A percentile compares a stretch with the other conserved stretches of the same genome.
Conservation (phyloP, 2,329 filamentous ascomycete species). For the Fusarium xyrophilum region DNA sequence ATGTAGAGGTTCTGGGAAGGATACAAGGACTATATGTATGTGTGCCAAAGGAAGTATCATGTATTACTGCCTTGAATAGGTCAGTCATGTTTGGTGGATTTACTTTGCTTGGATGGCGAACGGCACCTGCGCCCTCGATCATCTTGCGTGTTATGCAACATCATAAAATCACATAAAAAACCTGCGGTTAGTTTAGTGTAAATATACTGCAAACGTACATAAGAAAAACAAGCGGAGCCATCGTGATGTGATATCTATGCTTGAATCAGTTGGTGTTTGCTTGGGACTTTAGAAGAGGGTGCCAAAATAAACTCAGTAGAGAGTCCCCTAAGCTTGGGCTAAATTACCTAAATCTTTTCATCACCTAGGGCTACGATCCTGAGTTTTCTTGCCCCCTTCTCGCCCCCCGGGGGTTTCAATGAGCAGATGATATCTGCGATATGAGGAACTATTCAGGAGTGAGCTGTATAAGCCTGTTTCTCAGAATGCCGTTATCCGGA, state of each 20-base stretch:
- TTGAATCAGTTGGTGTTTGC: not conserved
- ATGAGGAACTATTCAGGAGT: accelerated
- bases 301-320: not conserved
- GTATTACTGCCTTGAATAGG: too few species aligned
- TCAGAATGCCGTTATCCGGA: not conserved
- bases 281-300: not conserved
- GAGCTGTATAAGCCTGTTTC: not conserved
- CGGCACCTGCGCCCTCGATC: not conserved
- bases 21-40: not conserved
- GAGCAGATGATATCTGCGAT: not conserved
- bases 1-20: not conserved
- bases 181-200: not conserved
- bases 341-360: not conserved
- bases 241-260: not conserved
- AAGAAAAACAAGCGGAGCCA: not conserved
- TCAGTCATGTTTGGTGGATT: not conserved
- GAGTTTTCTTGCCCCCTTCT: not conserved
- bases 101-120: not conserved
- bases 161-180: not conserved
- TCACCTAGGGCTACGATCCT: not conserved
- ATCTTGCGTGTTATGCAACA: not conserved
- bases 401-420: accelerated
- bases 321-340: not conserved
- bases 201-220: not conserved
- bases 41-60: not conserved